Evolutionary conservation across 108 stramenopile species (phyloP).

Genomic region (Stephanodiscus triporus): DNA sequence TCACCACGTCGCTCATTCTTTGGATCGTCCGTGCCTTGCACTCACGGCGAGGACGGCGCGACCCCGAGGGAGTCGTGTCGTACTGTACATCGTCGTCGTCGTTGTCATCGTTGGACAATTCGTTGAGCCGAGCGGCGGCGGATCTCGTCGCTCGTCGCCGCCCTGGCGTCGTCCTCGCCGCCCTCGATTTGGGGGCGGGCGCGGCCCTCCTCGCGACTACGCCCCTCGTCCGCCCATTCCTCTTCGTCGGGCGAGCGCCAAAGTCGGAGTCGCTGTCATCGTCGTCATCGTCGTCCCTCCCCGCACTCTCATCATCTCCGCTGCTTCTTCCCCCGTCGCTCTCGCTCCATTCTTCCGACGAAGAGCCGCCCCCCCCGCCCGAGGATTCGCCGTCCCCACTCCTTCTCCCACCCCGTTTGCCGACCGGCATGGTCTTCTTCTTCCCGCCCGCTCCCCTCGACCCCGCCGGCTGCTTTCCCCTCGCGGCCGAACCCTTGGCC

Average conservation of each 20-base stretch:
- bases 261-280: conserved; percentile 36
- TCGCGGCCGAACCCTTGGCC: not conserved
- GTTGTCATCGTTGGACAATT: not conserved
- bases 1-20: conserved; percentile 29
- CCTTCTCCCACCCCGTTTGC: not conserved
- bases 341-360: not conserved
- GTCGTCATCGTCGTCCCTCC: not conserved
- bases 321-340: not conserved
- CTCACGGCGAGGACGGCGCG: conserved; percentile 28
- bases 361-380: not conserved
- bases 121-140: not conserved
- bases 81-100: conserved; percentile 9
- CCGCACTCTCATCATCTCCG: not conserved
- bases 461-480: not conserved
- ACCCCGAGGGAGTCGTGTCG: not conserved
- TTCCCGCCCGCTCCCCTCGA: not conserved
- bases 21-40: conserved; percentile 21
- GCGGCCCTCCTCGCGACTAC: not conserved
- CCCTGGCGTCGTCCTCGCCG: not conserved
- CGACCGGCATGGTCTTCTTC: not conserved
- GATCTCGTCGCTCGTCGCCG: not conserved
- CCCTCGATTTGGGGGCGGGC: no score
- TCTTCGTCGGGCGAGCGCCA: not conserved
- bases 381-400: not conserved
- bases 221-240: not conserved